Evolutionary conservation across 352 stramenopile genomes (phyloP).

Genomic region (Phytophthora chlamydospora): DNA sequence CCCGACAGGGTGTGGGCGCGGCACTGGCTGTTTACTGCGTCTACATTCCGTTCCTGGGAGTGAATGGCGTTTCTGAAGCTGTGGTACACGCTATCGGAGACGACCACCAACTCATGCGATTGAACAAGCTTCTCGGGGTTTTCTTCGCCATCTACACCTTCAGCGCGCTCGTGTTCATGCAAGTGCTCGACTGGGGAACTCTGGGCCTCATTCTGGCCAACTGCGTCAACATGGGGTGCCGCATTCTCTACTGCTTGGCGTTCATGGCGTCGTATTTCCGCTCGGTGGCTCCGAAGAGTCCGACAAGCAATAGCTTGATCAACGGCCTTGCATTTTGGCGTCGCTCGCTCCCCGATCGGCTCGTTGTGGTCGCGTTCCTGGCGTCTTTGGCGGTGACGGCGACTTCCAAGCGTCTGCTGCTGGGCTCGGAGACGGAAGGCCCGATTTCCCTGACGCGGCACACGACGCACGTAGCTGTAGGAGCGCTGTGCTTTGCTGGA

Average conservation of each 20-base stretch:
- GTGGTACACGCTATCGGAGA: conserved; percentile 93
- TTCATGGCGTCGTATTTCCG: conserved; percentile 75
- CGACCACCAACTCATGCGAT: conserved; percentile 68
- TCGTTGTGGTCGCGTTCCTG: conserved; percentile 57
- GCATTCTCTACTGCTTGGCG: conserved; percentile 79
- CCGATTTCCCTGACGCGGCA: conserved; percentile 38
- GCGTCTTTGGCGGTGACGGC: conserved; percentile 46
- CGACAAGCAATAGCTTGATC: conserved; percentile 7
- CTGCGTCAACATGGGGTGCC: conserved; percentile 88
- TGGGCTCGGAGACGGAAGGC: conserved; percentile 28
- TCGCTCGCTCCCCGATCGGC: conserved; percentile 51
- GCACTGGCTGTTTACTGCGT: conserved; percentile 89
- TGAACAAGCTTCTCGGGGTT: conserved; percentile 81
- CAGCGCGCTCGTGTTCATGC: conserved; percentile 73
- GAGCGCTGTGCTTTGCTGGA: conserved; percentile 48
- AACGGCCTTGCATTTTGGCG: conserved; percentile 53
- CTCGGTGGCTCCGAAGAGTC: background rate
- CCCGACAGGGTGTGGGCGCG: conserved; percentile 49
- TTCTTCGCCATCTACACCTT: conserved; percentile 84
- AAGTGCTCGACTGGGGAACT: conserved; percentile 56
- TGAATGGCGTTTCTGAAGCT: conserved; percentile 97
- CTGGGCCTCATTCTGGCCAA: conserved; percentile 87
- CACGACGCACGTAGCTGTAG: conserved; percentile 51
- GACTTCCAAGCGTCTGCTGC: conserved; percentile 48
- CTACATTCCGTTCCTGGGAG: conserved; percentile 94